Evolutionary conservation across 768 basidiomycete species (phyloP).

Genomic region (Boletus edulis): DNA sequence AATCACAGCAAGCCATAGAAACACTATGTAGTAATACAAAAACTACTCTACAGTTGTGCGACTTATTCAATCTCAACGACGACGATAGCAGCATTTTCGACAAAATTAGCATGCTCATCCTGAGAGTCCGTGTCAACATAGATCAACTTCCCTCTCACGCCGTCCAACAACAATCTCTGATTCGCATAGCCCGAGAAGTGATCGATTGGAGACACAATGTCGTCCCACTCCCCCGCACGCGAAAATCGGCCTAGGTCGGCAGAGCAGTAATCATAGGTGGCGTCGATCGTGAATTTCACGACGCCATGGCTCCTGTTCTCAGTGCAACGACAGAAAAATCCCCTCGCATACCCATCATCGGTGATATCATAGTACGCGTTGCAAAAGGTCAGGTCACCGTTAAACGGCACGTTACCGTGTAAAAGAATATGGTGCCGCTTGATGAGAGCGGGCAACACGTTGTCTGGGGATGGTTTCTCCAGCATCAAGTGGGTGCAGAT

Average conservation of each 20-base stretch:
- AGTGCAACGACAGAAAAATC: background rate
- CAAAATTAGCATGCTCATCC: too few relatives aligned
- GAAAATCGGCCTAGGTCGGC: background rate
- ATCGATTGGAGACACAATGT: background rate
- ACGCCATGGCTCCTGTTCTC: background rate
- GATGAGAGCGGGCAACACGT: background rate
- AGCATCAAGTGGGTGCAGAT: too few relatives aligned
- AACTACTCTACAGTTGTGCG: too few relatives aligned
- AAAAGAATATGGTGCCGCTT: too few relatives aligned
- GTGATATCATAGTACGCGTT: background rate
- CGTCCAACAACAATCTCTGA: background rate
- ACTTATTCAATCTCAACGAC: too few relatives aligned
- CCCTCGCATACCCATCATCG: background rate
- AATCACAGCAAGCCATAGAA: too few relatives aligned
- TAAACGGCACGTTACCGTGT: too few relatives aligned
- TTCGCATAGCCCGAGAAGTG: rapidly evolving
- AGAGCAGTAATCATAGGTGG: background rate
- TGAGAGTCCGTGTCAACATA: background rate
- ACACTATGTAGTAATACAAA: too few relatives aligned
- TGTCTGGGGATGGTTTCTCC: too few relatives aligned
- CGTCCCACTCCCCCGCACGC: background rate
- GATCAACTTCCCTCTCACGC: background rate
- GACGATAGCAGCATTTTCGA: too few relatives aligned
- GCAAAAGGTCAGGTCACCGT: background rate
- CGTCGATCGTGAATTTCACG: background rate